Base-by-base conservation (phyloP, 352 stramenopile species). In the Pilasporangium apinafurcum region DNA sequence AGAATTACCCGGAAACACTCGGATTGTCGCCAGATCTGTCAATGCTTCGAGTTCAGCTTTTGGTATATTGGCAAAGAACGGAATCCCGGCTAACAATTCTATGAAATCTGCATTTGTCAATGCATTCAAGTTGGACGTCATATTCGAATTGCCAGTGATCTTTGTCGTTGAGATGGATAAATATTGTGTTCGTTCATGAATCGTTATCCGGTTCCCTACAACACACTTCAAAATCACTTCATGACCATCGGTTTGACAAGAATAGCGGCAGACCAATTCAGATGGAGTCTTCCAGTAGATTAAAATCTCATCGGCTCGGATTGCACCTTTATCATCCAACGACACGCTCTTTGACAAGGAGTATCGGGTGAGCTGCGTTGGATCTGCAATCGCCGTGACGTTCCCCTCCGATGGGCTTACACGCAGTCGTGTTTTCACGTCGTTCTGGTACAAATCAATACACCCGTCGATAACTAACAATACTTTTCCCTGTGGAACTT, bases 1-100 rank as follows among this genome's bases (percentile, higher is more conserved):
- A 14, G 62, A 80, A 28, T 82, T 72, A 36, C 63, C 72, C 9
- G 75, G 75, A 40, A 86, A 86, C 3, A 88, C 70, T 16, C 78
- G 74, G 25, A 90, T 86, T 13, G 75, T 87, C 3, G 78, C 86
- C 45, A 90, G 59, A 34, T 90, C 78, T 1, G 78, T 86, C 24
- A 90, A 59, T 5, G 70, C 33, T 7, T 57, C 48, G 14, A 90
- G 66, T 39, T 86, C 76, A 18, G 78, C 73, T 16, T 62, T 65
- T 1, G 75, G 68, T 26, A 90, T 62, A 28, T 62, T 65, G 2
- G 69, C 53, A 33, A 90, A 90, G 49, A 90, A 90, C 18, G 78
- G 75, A 10, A 90, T 85, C n/a, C 59, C 65, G 0, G 62, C 50
- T 1, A 90, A 49, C 0, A 87, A 40, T 10, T 73, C 72, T 9